Percentiles rank a stretch among this genome's conserved stretches.
Evolutionary conservation across 306 rosid species (phyloP).

Genomic region (Delonix regia): DNA sequence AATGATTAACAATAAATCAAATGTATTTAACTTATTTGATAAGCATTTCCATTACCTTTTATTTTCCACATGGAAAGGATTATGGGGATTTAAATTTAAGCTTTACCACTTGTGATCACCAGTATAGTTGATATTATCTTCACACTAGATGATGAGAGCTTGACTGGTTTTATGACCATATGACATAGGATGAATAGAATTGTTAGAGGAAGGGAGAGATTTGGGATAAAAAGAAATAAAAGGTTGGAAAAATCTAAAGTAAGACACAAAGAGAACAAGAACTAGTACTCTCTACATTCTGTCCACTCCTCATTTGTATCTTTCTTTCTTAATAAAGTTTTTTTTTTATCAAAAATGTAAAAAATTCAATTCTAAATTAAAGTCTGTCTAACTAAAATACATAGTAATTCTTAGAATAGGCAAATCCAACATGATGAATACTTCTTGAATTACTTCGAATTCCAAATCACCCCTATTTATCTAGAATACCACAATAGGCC

Average conservation of each 20-base stretch:
- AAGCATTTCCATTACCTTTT: background rate
- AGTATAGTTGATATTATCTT: background rate
- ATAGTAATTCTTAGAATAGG: background rate
- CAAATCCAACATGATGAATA: background rate
- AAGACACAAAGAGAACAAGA: background rate
- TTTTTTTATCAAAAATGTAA: background rate
- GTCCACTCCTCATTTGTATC: background rate
- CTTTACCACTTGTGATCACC: background rate
- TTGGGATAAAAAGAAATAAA: background rate
- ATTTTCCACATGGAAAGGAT: constrained; percentile 9
- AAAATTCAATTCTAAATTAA: background rate
- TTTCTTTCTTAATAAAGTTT: background rate
- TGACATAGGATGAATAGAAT: background rate
- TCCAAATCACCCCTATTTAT: background rate
- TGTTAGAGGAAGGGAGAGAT: background rate
- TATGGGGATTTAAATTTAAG: background rate
- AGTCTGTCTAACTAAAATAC: background rate
- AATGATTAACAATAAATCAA: constrained; percentile 7
- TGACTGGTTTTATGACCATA: constrained; percentile 10
- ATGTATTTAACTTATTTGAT: background rate
- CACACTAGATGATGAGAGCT: constrained; percentile 7
- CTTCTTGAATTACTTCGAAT: background rate
- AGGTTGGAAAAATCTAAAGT: background rate
- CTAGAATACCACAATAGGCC: background rate
- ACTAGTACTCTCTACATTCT: too few species aligned